Conservation (phyloP, 768 basidiomycete genomes). For the Nidula microcarpa region DNA sequence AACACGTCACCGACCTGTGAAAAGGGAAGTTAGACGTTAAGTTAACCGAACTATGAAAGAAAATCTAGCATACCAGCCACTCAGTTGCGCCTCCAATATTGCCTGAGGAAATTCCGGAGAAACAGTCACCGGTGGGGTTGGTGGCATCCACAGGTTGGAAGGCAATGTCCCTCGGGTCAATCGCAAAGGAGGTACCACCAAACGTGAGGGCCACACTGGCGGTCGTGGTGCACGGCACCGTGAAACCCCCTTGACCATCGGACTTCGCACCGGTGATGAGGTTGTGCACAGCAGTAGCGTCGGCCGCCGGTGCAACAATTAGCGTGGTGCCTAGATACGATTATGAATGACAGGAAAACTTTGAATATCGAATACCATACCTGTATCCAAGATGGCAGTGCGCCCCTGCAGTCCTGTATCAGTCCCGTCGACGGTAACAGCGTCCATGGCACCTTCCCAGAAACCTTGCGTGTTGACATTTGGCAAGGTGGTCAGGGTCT, state of each 20-base stretch:
- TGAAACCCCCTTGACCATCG: slow-evolving; percentile 47
- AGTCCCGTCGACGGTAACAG: slow-evolving; percentile 54
- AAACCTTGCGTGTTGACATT: slow-evolving; percentile 72
- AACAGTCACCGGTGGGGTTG: slow-evolving; percentile 58
- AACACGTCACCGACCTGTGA: slow-evolving; percentile 63
- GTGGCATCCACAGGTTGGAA: slow-evolving; percentile 48
- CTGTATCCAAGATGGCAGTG: slow-evolving; percentile 71
- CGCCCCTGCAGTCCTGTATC: slow-evolving; percentile 51
- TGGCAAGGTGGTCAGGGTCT: slow-evolving; percentile 52
- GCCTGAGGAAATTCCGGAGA: slow-evolving; percentile 67
- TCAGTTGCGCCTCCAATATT: slow-evolving; percentile 54
- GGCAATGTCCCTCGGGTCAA: slow-evolving; percentile 64
- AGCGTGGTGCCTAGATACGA: slow-evolving; percentile 38
- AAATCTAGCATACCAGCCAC: slow-evolving; percentile 53
- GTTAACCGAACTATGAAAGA: not conserved
- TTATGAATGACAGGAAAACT: not conserved
- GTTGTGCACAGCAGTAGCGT: slow-evolving; percentile 38
- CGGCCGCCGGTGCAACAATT: slow-evolving; percentile 38
- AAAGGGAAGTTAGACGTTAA: slow-evolving; percentile 5
- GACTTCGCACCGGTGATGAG: slow-evolving; percentile 37
- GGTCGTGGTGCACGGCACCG: slow-evolving; percentile 44
- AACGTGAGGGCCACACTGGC: slow-evolving; percentile 44
- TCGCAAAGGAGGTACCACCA: slow-evolving; percentile 43
- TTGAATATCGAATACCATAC: slow-evolving; percentile 5
- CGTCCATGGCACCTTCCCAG: slow-evolving; percentile 73